Evolutionary conservation across 345 rosid genomes (phyloP).

Genomic region (Stellera chamaejasme): DNA sequence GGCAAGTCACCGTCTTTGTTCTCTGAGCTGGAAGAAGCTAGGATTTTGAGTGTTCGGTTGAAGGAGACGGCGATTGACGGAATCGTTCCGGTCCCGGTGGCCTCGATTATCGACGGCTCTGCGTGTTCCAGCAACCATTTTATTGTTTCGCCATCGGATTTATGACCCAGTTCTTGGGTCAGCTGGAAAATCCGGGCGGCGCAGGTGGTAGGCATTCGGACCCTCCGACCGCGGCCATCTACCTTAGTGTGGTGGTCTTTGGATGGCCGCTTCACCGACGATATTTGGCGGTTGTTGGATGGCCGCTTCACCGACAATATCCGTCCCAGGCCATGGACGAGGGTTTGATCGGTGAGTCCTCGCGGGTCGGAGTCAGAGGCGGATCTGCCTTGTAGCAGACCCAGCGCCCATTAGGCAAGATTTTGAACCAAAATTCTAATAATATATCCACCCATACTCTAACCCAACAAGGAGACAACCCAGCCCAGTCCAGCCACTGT

Average conservation of each 20-base stretch:
- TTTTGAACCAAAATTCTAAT: no score
- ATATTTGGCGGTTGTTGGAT: slow-evolving; percentile 5
- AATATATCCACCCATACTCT: no score
- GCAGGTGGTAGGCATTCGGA: slow-evolving; percentile 65
- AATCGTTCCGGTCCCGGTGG: slow-evolving; percentile 66
- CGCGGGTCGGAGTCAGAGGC: slow-evolving; percentile 19
- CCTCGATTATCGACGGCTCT: slow-evolving; percentile 64
- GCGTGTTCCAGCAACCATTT: slow-evolving; percentile 66
- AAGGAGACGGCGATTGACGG: slow-evolving; percentile 82
- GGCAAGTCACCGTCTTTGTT: slow-evolving; percentile 21
- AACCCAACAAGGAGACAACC: no score
- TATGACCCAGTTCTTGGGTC: slow-evolving; percentile 67
- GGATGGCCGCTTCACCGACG: slow-evolving; percentile 26
- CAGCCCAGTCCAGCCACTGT: no score
- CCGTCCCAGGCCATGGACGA: slow-evolving; percentile 9
- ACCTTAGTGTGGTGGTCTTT: slow-evolving; percentile 88
- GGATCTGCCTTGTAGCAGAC: no score
- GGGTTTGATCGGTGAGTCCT: slow-evolving; percentile 11
- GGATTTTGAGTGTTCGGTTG: slow-evolving; percentile 62
- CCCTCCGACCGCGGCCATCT: slow-evolving; percentile 79
- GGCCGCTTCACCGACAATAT: slow-evolving; percentile 13
- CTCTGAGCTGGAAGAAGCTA: slow-evolving; percentile 24
- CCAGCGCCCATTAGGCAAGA: no score
- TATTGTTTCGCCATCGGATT: slow-evolving; percentile 74
- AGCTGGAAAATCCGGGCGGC: slow-evolving; percentile 84